Conservation (phyloP, 2,329 filamentous ascomycete genomes). For the Aureobasidium sp. region DNA sequence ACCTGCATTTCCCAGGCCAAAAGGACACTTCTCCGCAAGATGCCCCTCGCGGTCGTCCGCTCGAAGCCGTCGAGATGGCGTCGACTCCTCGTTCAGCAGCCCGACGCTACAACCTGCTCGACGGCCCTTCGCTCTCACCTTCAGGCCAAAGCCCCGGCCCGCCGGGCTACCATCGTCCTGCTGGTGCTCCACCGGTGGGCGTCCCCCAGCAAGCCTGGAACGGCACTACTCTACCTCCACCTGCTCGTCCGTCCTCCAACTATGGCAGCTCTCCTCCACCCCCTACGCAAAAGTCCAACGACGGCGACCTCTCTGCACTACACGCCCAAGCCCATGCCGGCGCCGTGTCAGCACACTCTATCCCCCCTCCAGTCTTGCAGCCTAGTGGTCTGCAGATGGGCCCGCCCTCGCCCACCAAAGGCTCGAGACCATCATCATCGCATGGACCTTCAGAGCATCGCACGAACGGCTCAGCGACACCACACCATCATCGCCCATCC, state of each 20-base stretch:
- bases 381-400: conserved; percentile 16
- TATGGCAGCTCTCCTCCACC: conserved; percentile 18
- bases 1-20: conserved; percentile 32
- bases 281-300: conserved; percentile 14
- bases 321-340: conserved; percentile 27
- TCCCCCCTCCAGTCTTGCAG: conserved; percentile 15
- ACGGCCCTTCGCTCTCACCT: conserved; percentile 34
- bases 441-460: conserved; percentile 9
- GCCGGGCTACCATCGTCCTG: conserved; percentile 26
- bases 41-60: conserved; percentile 19
- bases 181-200: conserved; percentile 13
- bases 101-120: conserved; percentile 14
- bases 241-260: conserved; percentile 16
- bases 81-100: conserved; percentile 12
- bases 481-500: conserved; percentile 14
- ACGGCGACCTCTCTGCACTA: conserved; percentile 17
- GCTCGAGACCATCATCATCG: conserved; percentile 3
- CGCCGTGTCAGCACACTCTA: conserved; percentile 20
- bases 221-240: conserved; percentile 19
- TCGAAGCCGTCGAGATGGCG: conserved; percentile 17
- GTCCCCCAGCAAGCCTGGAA: conserved; percentile 24
- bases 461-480: conserved; percentile 22
- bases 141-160: conserved; percentile 36
- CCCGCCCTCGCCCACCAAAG: conserved; percentile 17
- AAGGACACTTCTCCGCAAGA: not conserved